Conservation (phyloP, 257 asterid species). For the Dorcoceras hygrometricum region DNA sequence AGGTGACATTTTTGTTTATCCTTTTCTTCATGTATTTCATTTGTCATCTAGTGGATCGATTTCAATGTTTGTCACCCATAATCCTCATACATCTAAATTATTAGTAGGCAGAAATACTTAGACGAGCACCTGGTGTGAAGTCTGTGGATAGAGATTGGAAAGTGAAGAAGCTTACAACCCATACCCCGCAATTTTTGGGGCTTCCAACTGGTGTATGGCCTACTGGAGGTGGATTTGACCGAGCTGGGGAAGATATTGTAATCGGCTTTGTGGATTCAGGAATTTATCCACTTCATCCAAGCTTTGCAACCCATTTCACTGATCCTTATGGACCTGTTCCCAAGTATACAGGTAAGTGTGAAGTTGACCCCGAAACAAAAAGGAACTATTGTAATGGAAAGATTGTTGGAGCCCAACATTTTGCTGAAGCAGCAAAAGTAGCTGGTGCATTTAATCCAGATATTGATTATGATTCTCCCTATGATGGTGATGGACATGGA, state of each 20-base stretch:
- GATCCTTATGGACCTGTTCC: constrained; percentile 92
- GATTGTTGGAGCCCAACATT: constrained; percentile 98
- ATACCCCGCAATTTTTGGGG: constrained; percentile 95
- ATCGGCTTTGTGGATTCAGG: constrained; percentile 98
- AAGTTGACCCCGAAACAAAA: constrained; percentile 69
- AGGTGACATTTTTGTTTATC: constrained; percentile 53
- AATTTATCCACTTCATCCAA: constrained; percentile 86
- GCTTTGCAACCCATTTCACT: constrained; percentile 66
- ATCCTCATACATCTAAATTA: constrained; percentile 41
- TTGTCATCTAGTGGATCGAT: constrained; percentile 13
- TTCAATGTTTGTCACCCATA: constrained; percentile 20
- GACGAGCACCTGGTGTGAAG: constrained; percentile 81
- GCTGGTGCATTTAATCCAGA: constrained; percentile 88
- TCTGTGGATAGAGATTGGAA: constrained; percentile 96
- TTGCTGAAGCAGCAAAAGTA: constrained; percentile 91
- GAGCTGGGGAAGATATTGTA: constrained; percentile 95
- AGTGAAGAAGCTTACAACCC: constrained; percentile 91
- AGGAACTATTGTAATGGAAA: constrained; percentile 83
- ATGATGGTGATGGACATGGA: constrained; percentile 99
- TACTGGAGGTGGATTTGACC: constrained; percentile 85
- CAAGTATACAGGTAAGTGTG: constrained; percentile 89
- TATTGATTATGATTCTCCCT: constrained; percentile 80
- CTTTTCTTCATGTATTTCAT: background rate
- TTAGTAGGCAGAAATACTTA: constrained; percentile 86
- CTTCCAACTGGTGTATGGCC: constrained; percentile 99